Conservation (phyloP, 352 stramenopile species). For the Pythium phragmiticola region DNA sequence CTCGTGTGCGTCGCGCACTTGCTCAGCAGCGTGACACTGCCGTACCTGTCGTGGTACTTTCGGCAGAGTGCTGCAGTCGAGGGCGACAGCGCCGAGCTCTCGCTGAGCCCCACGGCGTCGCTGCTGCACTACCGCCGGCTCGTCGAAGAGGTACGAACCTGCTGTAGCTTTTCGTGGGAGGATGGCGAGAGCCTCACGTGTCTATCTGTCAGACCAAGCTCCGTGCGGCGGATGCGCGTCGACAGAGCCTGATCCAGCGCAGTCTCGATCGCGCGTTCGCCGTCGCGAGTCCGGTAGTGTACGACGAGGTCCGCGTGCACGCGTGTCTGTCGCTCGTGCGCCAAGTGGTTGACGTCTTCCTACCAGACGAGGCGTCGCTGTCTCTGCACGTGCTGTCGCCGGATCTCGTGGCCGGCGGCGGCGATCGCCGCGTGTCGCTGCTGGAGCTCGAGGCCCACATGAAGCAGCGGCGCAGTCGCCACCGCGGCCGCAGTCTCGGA, state of each 20-base stretch:
- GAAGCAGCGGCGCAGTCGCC: constrained; percentile 41
- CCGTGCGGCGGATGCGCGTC: constrained; percentile 1
- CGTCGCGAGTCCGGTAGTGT: constrained; percentile 7
- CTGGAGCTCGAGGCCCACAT: constrained; percentile 58
- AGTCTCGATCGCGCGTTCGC: constrained; percentile 23
- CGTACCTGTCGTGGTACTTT: constrained; percentile 49
- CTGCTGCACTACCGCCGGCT: constrained; percentile 54
- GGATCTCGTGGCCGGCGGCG: constrained; percentile 28
- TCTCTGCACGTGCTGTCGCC: constrained; percentile 48
- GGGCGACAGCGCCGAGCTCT: not conserved
- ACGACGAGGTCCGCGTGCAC: constrained; percentile 58
- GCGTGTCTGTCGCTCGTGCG: constrained; percentile 50
- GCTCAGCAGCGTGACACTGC: constrained; percentile 51
- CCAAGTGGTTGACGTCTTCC: constrained; percentile 59
- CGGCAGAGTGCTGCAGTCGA: constrained; percentile 22
- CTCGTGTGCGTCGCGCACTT: constrained; percentile 63
- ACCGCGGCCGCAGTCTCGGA: constrained; percentile 33
- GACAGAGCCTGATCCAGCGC: constrained; percentile 26
- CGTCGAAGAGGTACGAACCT: constrained; percentile 35
- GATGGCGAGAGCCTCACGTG: not conserved
- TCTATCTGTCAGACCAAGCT: constrained; percentile 18
- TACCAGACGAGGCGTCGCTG: constrained; percentile 32
- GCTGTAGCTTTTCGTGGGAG: not conserved
- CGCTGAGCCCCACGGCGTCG: constrained; percentile 41
- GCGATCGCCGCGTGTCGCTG: constrained; percentile 42